Evolutionary conservation across 1,284 basidiomycete genomes (phyloP).

Genomic region (Salmacisia buchloeana): DNA sequence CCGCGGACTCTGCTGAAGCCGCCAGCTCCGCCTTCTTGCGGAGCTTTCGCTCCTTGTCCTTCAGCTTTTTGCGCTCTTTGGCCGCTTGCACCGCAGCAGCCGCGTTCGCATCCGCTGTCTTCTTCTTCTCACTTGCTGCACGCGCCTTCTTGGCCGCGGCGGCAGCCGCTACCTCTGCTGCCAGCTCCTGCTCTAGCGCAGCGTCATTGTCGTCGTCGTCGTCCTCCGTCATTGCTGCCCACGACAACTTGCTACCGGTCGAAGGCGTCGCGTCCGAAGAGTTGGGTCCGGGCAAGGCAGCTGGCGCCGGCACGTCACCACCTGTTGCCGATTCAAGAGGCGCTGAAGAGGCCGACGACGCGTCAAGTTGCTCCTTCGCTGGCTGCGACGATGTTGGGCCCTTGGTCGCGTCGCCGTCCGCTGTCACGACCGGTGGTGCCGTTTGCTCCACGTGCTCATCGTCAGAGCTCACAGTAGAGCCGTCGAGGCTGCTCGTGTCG

Average conservation of each 20-base stretch:
- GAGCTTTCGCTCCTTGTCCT: background rate
- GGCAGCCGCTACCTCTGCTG: background rate
- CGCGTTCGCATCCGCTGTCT: background rate
- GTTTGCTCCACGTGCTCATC: background rate
- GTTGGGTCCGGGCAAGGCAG: background rate
- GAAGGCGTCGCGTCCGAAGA: background rate
- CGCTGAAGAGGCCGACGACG: too few species aligned
- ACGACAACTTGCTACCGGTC: background rate
- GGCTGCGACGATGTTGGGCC: too few species aligned
- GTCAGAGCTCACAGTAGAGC: background rate
- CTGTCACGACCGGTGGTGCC: background rate
- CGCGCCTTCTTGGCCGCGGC: background rate
- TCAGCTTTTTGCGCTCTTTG: slow-evolving; percentile 7
- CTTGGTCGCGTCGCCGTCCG: background rate
- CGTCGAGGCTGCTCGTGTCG: background rate
- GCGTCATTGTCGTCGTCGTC: background rate
- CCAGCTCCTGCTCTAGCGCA: too few species aligned
- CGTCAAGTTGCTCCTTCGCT: too few species aligned
- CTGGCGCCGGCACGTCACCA: too few species aligned
- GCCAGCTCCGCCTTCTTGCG: slow-evolving; percentile 3
- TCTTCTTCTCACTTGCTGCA: background rate
- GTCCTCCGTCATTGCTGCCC: background rate
- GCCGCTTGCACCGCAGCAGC: background rate
- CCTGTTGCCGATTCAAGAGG: too few species aligned
- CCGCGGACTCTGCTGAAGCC: too few species aligned